Conservation (phyloP, 2,329 filamentous ascomycete species). For the Colletotrichum cordylinicola region DNA sequence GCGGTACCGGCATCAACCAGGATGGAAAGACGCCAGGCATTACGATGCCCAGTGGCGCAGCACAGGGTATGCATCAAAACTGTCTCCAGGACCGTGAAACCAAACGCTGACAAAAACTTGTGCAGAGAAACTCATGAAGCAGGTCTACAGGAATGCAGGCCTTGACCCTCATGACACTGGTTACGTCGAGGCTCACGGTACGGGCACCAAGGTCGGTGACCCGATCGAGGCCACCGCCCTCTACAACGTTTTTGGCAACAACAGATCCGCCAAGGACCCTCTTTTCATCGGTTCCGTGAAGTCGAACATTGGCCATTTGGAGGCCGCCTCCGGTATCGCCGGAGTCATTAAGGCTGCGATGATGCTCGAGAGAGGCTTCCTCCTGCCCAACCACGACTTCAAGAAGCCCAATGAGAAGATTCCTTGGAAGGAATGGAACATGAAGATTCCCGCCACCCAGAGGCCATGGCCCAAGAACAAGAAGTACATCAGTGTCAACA, state of each 20-base stretch:
- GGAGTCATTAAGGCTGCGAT: conserved; percentile 58
- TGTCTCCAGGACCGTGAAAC: not conserved
- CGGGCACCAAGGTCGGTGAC: conserved; percentile 61
- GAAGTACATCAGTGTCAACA: conserved; percentile 55
- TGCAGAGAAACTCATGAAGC: conserved; percentile 45
- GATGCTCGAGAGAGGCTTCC: conserved; percentile 55
- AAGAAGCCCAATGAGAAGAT: conserved; percentile 54
- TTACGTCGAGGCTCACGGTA: conserved; percentile 60
- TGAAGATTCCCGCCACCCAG: conserved; percentile 50
- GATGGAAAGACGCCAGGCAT: conserved; percentile 64
- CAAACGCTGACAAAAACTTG: conserved; percentile 20
- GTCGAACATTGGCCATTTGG: conserved; percentile 57
- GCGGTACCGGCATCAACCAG: conserved; percentile 56
- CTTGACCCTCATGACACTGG: conserved; percentile 29
- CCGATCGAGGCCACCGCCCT: conserved; percentile 60
- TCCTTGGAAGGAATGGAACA: conserved; percentile 54
- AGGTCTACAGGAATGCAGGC: conserved; percentile 35
- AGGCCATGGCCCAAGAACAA: conserved; percentile 53
- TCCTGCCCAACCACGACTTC: conserved; percentile 56
- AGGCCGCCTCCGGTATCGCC: conserved; percentile 56
- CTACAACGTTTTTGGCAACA: conserved; percentile 43
- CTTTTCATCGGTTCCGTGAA: conserved; percentile 55
- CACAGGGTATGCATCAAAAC: conserved; percentile 41
- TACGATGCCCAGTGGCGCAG: conserved; percentile 57
- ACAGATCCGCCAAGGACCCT: conserved; percentile 29